Evolutionary conservation across 2,329 filamentous ascomycete genomes (phyloP), one percentile per base, ranked within the genome.

Genomic region (Hypoxylon sp.): DNA sequence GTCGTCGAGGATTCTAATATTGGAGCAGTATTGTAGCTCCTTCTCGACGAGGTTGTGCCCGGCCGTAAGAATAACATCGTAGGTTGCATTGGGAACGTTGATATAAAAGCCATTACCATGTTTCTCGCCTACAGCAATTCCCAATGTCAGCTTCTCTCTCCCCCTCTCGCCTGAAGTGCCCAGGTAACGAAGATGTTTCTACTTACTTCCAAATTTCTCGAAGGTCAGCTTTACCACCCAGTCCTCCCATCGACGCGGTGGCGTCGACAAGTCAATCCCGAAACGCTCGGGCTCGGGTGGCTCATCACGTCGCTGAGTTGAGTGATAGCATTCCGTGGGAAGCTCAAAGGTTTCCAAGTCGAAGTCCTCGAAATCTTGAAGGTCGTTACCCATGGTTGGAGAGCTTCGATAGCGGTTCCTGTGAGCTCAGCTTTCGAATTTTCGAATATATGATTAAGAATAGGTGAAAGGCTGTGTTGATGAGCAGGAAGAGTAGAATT

Each of bases 11-110:
- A 68, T 68, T 58, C 37, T 65, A n/a, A 70, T 70, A 14, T 65
- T 65, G 22, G 64, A 62, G 25, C 68, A 68, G 46, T 70, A 68
- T 17, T 68, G 60, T 17, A 57, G 27, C 13, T 54, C 49, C 20
- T 53, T 50, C 3, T 70, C 68, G 11, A 70, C 68, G 30, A 70
- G 68, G 13, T 70, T 70, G 14, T 70, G 68, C 3, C 61, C 68
- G 27, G 68, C 68, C 17, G 68, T 70, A 37, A 70, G 25, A 17
- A 70, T 63, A 14, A 70, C 54, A 40, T 70, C 68, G 22, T 49
- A 65, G 5, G 44, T n/a, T 20, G 61, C 17, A 25, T 68, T 68
- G 6, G 68, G 68, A 27, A 70, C 35, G 17, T 70, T 70, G 4
- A 70, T 55, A 37, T 60, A 70, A 22, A 70, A 70, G 0, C 68